phyloP scores from a whole-genome alignment of 192 early-diverging fungal genomes.

The Geranomyces variabilis region DNA sequence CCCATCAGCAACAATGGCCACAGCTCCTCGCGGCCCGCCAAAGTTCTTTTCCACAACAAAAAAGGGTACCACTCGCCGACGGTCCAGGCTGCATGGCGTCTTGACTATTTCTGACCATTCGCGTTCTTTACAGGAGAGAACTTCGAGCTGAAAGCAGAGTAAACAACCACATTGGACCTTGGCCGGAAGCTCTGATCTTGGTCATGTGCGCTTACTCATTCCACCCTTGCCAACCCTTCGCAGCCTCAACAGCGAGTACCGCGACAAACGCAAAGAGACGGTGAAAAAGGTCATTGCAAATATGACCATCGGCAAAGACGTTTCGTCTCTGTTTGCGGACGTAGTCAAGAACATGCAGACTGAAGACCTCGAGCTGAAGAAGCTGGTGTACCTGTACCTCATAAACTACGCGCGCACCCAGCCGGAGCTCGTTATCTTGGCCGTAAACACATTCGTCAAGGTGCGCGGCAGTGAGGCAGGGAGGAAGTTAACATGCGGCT shows the following conservation, averaged over 20 bases:
- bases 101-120: too few species aligned
- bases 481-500: too few species aligned
- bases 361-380: constrained; percentile 96
- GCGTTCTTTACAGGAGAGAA: constrained; percentile 89
- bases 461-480: constrained; percentile 38
- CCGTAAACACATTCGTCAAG: constrained; percentile 97
- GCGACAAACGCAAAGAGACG: constrained; percentile 92
- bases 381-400: constrained; percentile 95
- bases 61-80: constrained; percentile 57
- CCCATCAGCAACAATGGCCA: too few species aligned
- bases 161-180: constrained; percentile 31
- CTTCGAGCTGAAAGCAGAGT: constrained; percentile 90
- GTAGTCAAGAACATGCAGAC: constrained; percentile 99
- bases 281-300: constrained; percentile 99
- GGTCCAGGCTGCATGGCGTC: not conserved
- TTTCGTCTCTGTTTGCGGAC: constrained; percentile 91
- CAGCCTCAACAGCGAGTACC: constrained; percentile 92
- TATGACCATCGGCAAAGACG: constrained; percentile 99
- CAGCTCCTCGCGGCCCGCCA: constrained; percentile 25
- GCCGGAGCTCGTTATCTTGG: constrained; percentile 94
- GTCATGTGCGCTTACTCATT: too few species aligned
- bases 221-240: too few species aligned
- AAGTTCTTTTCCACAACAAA: constrained; percentile 78
- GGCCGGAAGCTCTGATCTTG: too few species aligned
- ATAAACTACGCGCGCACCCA: constrained; percentile 98